These are phyloP conservation scores for Leucogyrophana mollusca DNA, from an alignment of 768 basidiomycete genomes.

Conservation along the genomic window DNA sequence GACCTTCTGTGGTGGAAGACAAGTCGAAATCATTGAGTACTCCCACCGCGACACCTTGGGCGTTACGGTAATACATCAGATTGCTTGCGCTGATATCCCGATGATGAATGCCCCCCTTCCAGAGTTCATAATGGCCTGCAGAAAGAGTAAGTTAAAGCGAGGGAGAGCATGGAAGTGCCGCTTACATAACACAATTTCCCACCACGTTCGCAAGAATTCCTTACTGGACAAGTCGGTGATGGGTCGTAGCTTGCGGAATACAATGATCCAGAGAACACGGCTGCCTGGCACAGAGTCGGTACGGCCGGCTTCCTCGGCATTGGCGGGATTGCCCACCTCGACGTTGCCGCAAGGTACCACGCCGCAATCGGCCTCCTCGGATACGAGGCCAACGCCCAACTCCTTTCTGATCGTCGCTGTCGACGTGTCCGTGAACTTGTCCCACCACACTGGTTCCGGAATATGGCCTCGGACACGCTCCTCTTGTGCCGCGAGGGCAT, in stretches of 20 bases:
- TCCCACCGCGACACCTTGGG: constrained; percentile 1
- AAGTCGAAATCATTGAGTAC: constrained; percentile 17
- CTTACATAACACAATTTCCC: constrained; percentile 3
- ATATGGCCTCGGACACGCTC: not conserved
- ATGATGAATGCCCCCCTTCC: constrained; percentile 7
- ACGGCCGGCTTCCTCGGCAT: too few relatives aligned
- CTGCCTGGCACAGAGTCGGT: not conserved
- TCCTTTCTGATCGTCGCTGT: not conserved
- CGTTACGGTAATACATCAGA: constrained; percentile 9
- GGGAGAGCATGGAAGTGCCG: not conserved
- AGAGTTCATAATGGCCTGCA: constrained; percentile 10
- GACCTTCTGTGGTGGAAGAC: not conserved
- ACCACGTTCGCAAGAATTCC: constrained; percentile 6
- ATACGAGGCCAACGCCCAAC: not conserved
- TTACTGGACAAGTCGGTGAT: not conserved
- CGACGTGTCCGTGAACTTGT: not conserved
- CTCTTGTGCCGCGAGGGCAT: constrained; percentile 2
- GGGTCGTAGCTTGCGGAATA: constrained; percentile 1
- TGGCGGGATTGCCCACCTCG: too few relatives aligned
- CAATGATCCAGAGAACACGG: constrained; percentile 10
- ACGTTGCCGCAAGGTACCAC: too few relatives aligned
- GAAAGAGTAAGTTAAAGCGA: not conserved
- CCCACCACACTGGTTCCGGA: not conserved
- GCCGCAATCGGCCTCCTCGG: too few relatives aligned
- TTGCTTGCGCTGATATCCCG: constrained; percentile 12